phyloP scores from a whole-genome alignment of 164 flowering plant genomes.

The Magnolia sinica region DNA sequence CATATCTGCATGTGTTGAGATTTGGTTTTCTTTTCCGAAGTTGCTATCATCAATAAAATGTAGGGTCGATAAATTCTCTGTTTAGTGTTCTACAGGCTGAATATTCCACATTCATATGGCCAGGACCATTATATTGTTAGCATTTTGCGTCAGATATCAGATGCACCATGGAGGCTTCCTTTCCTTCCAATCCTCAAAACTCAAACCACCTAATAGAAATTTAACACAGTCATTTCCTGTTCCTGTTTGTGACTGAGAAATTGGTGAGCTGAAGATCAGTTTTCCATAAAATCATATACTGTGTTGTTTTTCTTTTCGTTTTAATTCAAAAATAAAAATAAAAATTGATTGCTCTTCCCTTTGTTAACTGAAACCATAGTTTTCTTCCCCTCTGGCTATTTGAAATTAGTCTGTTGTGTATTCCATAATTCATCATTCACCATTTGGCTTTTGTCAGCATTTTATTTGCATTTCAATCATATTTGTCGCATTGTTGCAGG shows the following conservation, averaged over 20 bases:
- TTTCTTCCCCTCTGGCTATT: neutral
- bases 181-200: neutral
- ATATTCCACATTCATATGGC: no score
- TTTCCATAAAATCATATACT: neutral
- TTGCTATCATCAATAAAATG: no score
- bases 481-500: constrained; percentile 38
- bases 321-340: no score
- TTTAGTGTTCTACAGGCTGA: no score
- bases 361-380: neutral
- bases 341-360: neutral
- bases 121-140: no score
- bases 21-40: no score
- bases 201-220: neutral
- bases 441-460: neutral
- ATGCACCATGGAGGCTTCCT: no score
- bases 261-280: neutral
- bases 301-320: neutral
- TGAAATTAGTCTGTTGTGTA: neutral
- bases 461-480: neutral
- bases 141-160: no score
- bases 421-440: neutral
- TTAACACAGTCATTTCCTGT: no score
- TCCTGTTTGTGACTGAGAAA: neutral
- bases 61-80: no score
- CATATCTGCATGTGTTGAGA: neutral